These are phyloP conservation scores for Quercus robur DNA, from an alignment of 306 rosid species.

Conservation along the genomic window DNA sequence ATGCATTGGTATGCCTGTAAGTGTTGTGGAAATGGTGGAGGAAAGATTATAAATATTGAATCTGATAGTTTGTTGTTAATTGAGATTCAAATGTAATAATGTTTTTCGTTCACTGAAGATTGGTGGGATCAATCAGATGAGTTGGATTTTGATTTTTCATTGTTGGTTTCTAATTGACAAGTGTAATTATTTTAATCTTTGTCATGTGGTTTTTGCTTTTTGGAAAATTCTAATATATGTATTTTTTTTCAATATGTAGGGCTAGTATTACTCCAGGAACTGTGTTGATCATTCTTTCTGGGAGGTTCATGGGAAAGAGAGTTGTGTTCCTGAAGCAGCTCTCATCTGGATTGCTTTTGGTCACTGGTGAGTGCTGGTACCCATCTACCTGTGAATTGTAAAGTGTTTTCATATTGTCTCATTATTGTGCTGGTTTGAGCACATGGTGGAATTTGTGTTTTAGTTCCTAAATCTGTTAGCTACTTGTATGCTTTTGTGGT, in stretches of 20 bases:
- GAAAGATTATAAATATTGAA: not conserved
- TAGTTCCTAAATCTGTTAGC: not conserved
- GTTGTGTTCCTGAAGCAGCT: slow-evolving; percentile 74
- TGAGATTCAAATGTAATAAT: not conserved
- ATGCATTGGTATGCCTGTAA: too few species aligned
- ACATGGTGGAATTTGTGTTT: not conserved
- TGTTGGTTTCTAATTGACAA: not conserved
- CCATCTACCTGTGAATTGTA: too few species aligned
- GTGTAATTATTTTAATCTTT: not conserved
- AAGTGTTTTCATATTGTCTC: not conserved
- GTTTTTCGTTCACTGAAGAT: not conserved
- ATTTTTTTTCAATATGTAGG: slow-evolving; percentile 18
- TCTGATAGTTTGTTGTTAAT: not conserved
- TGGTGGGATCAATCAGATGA: not conserved
- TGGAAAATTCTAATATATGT: not conserved
- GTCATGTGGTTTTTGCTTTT: not conserved
- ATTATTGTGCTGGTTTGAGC: not conserved
- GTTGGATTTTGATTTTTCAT: not conserved
- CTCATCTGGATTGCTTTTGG: slow-evolving; percentile 70
- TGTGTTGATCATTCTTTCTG: slow-evolving; percentile 64
- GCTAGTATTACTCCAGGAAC: slow-evolving; percentile 64
- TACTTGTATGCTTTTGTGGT: not conserved
- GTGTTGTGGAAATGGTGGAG: too few species aligned
- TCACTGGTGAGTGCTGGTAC: slow-evolving; percentile 43
- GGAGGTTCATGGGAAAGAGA: slow-evolving; percentile 73